Percentiles rank a stretch among this genome's conserved stretches.
phyloP scores from a whole-genome alignment of 352 stramenopile species.

The Aphanomyces cochlioides region DNA sequence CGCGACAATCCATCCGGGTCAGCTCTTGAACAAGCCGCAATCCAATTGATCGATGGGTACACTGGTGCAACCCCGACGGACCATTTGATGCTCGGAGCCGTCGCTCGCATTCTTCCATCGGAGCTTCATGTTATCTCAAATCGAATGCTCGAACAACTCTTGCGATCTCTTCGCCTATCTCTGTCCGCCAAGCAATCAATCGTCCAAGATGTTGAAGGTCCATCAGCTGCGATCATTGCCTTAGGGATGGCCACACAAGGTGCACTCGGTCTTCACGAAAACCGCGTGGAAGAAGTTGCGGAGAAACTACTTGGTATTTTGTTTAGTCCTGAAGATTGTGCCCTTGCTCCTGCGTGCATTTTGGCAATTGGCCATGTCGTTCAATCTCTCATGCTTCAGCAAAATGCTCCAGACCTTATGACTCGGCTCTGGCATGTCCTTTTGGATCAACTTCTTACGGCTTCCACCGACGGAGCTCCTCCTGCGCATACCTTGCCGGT shows the following conservation, averaged over 20 bases:
- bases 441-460: not conserved
- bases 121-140: conserved; percentile 21
- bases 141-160: conserved; percentile 19
- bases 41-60: not conserved
- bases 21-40: not conserved
- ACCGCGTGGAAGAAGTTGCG: conserved; percentile 18
- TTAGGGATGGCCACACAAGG: conserved; percentile 23
- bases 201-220: not conserved
- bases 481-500: not conserved
- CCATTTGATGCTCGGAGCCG: conserved; percentile 3
- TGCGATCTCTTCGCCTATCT: conserved; percentile 7
- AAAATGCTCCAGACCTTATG: not conserved
- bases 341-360: conserved; percentile 12
- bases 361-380: conserved; percentile 20
- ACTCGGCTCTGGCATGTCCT: conserved; percentile 8
- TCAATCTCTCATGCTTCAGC: conserved; percentile 21
- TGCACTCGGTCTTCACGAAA: conserved; percentile 22
- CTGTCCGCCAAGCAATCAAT: not conserved
- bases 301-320: conserved; percentile 23
- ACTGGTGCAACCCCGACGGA: not conserved
- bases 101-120: conserved; percentile 21
- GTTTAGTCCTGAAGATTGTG: not conserved
- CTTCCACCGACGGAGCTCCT: not conserved
- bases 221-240: not conserved
- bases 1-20: not conserved